A percentile compares a stretch with the other conserved stretches of the same genome.
phyloP scores from a whole-genome alignment of 1,139 yeast species.

The Ogataea hybrid region DNA sequence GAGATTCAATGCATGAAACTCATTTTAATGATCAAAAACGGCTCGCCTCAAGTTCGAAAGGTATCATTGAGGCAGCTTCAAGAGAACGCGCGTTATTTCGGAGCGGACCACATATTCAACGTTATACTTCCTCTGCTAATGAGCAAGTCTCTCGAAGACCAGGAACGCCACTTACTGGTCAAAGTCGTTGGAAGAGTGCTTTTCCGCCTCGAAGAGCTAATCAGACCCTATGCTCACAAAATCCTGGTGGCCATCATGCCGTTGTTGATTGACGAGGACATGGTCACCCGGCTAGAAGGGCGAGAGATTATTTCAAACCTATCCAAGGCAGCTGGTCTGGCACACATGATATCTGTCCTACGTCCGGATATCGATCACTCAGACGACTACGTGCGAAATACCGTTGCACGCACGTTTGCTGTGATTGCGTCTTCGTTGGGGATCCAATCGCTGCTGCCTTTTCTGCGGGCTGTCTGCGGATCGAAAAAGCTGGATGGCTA shows the following conservation, averaged over 20 bases:
- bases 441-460: slow-evolving; percentile 67
- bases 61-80: slow-evolving; percentile 67
- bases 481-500: slow-evolving; percentile 83
- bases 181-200: slow-evolving; percentile 73
- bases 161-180: slow-evolving; percentile 78
- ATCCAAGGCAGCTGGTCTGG: slow-evolving; percentile 79
- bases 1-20: slow-evolving; percentile 65
- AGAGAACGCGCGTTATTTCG: slow-evolving; percentile 62
- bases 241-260: slow-evolving; percentile 78
- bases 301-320: slow-evolving; percentile 74
- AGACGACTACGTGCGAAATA: slow-evolving; percentile 79
- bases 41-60: slow-evolving; percentile 65
- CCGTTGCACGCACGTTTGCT: slow-evolving; percentile 79
- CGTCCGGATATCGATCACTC: slow-evolving; percentile 81
- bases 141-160: slow-evolving; percentile 74
- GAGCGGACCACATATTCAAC: slow-evolving; percentile 67
- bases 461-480: slow-evolving; percentile 75
- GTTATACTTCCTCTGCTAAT: slow-evolving; percentile 71
- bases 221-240: slow-evolving; percentile 73
- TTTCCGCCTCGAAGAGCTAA: slow-evolving; percentile 58
- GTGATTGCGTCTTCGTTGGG: slow-evolving; percentile 85
- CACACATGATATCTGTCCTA: slow-evolving; percentile 71
- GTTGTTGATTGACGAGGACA: slow-evolving; percentile 75
- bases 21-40: slow-evolving; percentile 73
- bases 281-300: slow-evolving; percentile 71